A percentile compares a stretch with the other conserved stretches of the same genome.
Conservation (phyloP, 257 asterid genomes). For the Ligustrum vulgare region DNA sequence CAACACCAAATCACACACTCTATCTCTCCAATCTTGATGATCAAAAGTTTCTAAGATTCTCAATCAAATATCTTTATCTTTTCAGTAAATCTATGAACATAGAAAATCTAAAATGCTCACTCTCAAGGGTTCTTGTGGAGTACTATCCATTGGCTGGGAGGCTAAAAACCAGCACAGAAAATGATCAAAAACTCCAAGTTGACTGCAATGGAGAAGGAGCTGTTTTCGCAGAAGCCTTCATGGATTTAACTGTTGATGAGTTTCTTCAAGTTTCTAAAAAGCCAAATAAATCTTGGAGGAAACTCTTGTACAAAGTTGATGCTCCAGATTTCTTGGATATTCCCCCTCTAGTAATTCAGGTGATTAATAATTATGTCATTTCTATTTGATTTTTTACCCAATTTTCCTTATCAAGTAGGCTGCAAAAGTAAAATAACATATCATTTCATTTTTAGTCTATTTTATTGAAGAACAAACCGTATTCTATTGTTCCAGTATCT, state of each 20-base stretch:
- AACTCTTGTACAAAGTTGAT: constrained; percentile 58
- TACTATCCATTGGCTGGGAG: constrained; percentile 89
- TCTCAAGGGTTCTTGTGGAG: constrained; percentile 57
- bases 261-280: constrained; percentile 41
- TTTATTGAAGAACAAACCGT: too few relatives aligned
- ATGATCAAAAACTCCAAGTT: constrained; percentile 60
- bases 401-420: too few relatives aligned
- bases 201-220: constrained; percentile 91
- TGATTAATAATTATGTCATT: constrained; percentile 11
- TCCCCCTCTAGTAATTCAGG: constrained; percentile 90
- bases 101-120: constrained; percentile 48
- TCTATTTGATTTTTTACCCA: too few relatives aligned
- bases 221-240: constrained; percentile 64
- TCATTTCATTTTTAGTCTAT: too few relatives aligned
- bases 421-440: too few relatives aligned
- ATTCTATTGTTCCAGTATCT: too few relatives aligned
- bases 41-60: constrained; percentile 72
- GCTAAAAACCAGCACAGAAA: constrained; percentile 36
- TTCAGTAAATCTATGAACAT: constrained; percentile 39
- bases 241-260: constrained; percentile 55
- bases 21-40: constrained; percentile 82
- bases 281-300: constrained; percentile 66
- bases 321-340: constrained; percentile 55
- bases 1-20: constrained; percentile 57
- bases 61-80: constrained; percentile 66